Evolutionary conservation across 1,284 basidiomycete genomes (phyloP).

Genomic region (Rhizoctonia solani): DNA sequence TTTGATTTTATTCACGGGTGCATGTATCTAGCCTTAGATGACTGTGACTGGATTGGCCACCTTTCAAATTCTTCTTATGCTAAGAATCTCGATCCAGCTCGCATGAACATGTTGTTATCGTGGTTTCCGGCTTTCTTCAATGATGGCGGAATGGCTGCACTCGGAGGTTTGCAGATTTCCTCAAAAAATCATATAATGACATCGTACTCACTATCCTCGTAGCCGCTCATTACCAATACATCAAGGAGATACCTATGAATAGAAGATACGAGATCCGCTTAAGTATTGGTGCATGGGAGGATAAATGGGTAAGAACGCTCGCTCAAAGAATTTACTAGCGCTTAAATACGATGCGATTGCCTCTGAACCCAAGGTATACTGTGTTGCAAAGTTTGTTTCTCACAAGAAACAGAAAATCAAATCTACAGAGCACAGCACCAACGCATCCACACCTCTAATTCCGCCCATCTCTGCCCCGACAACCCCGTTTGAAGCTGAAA

Average conservation of each 20-base stretch:
- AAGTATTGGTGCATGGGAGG: conserved; percentile 73
- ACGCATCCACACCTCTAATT: not conserved
- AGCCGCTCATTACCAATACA: conserved; percentile 25
- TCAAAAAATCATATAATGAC: too few relatives aligned
- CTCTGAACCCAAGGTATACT: conserved; percentile 56
- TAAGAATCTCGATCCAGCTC: conserved; percentile 59
- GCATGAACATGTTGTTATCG: conserved; percentile 54
- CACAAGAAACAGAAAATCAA: conserved; percentile 1
- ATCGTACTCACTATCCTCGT: too few relatives aligned
- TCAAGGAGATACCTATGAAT: conserved; percentile 72
- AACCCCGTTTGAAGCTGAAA: not conserved
- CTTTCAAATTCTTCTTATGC: conserved; percentile 78
- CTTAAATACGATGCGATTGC: conserved; percentile 49
- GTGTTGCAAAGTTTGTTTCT: conserved; percentile 17
- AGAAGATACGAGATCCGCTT: conserved; percentile 67
- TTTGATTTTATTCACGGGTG: not conserved
- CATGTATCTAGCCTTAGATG: conserved; percentile 57
- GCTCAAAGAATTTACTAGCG: conserved; percentile 46
- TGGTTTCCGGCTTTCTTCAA: conserved; percentile 66
- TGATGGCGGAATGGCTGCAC: conserved; percentile 67
- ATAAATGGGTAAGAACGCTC: conserved; percentile 93
- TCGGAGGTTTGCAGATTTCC: conserved; percentile 59
- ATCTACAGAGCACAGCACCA: not conserved
- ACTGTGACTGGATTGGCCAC: conserved; percentile 71
- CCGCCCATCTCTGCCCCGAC: conserved; percentile 1